These are phyloP conservation scores for Backusella tarrabulga DNA, from an alignment of 192 early-diverging fungal species.

Conservation along the genomic window DNA sequence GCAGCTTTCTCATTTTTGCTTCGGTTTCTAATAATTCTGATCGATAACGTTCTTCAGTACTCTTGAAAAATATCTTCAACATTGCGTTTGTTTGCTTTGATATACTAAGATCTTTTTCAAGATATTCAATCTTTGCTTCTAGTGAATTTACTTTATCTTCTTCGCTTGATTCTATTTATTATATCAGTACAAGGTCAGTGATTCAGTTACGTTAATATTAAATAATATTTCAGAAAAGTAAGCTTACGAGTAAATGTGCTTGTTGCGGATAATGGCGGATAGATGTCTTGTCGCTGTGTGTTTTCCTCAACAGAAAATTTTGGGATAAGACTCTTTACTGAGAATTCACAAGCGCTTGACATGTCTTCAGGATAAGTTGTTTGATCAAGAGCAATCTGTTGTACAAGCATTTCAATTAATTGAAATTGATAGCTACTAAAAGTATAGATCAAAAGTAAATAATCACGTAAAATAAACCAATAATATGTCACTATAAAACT, in stretches of 20 bases:
- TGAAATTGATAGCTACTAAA: conserved; percentile 13
- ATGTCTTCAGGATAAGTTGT: conserved; percentile 10
- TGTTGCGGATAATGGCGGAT: not conserved
- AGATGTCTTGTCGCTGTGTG: not conserved
- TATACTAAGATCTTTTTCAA: conserved; percentile 27
- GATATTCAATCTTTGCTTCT: conserved; percentile 24
- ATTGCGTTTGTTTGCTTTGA: conserved; percentile 31
- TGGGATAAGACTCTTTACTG: conserved; percentile 9
- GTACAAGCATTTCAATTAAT: conserved; percentile 11
- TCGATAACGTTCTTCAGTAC: conserved; percentile 23
- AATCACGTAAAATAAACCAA: not conserved
- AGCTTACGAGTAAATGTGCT: not conserved
- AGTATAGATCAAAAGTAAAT: not conserved
- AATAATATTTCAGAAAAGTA: no score
- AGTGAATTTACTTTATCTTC: conserved; percentile 27
- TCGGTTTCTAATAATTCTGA: conserved; percentile 30
- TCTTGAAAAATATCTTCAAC: conserved; percentile 18
- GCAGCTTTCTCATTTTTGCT: conserved; percentile 23
- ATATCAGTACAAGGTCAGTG: not conserved
- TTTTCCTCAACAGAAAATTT: conserved; percentile 1
- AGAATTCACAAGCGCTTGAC: not conserved
- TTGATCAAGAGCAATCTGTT: conserved; percentile 13
- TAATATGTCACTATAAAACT: not conserved
- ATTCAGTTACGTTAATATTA: not conserved
- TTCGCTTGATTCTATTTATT: not conserved